phyloP scores from a whole-genome alignment of 73 alveolate genomes.

The Durusdinium trenchii region DNA sequence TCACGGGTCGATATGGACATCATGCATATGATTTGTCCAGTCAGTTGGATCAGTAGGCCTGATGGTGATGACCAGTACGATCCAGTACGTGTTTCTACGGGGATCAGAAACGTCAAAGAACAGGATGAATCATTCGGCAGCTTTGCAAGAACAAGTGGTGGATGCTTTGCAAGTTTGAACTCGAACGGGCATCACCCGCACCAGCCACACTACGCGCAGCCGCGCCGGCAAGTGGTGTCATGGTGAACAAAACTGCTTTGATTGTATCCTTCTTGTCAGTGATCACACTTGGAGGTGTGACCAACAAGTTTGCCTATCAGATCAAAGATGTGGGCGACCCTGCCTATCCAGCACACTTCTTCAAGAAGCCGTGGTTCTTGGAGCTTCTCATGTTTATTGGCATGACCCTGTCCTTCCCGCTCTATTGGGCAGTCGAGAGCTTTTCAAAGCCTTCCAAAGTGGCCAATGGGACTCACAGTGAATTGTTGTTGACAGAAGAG shows the following conservation, averaged over 20 bases:
- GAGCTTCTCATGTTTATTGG: slow-evolving; percentile 81
- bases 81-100: too few relatives aligned
- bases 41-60: too few relatives aligned
- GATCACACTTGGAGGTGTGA: slow-evolving; percentile 94
- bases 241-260: slow-evolving; percentile 91
- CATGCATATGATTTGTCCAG: too few relatives aligned
- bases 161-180: neutral
- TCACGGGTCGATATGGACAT: neutral
- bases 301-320: slow-evolving; percentile 88
- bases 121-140: too few relatives aligned
- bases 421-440: slow-evolving; percentile 58
- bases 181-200: neutral
- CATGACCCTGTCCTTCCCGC: slow-evolving; percentile 80
- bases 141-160: too few relatives aligned
- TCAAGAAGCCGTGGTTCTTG: slow-evolving; percentile 94
- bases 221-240: neutral
- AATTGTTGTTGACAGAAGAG: slow-evolving; percentile 47
- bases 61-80: too few relatives aligned
- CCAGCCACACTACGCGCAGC: neutral
- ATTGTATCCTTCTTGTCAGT: slow-evolving; percentile 61
- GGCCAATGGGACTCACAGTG: slow-evolving; percentile 36
- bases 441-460: slow-evolving; percentile 76
- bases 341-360: slow-evolving; percentile 75
- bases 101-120: too few relatives aligned
- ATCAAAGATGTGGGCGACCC: slow-evolving; percentile 90